These are phyloP conservation scores for Trichoderma gamsii DNA, from an alignment of 495 filamentous ascomycete species.

Conservation along the genomic window DNA sequence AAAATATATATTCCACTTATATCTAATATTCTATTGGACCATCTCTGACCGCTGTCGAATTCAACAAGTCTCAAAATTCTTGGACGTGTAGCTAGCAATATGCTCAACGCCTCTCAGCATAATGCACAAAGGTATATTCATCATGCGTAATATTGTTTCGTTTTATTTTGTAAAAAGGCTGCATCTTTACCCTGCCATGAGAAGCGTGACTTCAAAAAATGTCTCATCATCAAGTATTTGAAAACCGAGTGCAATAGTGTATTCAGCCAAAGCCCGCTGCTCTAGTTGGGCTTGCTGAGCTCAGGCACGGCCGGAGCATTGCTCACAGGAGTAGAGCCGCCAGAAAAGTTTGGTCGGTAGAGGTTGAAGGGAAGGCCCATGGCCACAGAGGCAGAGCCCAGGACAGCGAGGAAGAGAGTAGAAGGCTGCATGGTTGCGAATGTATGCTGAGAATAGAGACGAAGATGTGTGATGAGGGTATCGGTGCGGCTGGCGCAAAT, in stretches of 20 bases:
- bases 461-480: neutral
- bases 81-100: no score
- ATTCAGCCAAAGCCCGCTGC: neutral
- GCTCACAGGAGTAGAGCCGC: neutral
- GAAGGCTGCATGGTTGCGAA: neutral
- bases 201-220: no score
- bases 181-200: no score
- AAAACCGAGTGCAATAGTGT: neutral
- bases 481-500: slow-evolving; percentile 1
- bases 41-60: no score
- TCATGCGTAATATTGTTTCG: no score
- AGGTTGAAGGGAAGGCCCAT: slow-evolving; percentile 7
- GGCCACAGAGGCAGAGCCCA: neutral
- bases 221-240: no score
- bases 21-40: no score
- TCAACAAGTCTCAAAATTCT: no score
- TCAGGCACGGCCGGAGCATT: neutral
- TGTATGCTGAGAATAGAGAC: neutral
- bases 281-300: neutral
- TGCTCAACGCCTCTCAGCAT: no score
- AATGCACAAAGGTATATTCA: no score
- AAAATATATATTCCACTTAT: no score
- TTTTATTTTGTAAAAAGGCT: no score
- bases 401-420: neutral
- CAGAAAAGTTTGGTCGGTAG: neutral